phyloP scores from a whole-genome alignment of 805 yeast species.

The Kregervanrija fluxuum region DNA sequence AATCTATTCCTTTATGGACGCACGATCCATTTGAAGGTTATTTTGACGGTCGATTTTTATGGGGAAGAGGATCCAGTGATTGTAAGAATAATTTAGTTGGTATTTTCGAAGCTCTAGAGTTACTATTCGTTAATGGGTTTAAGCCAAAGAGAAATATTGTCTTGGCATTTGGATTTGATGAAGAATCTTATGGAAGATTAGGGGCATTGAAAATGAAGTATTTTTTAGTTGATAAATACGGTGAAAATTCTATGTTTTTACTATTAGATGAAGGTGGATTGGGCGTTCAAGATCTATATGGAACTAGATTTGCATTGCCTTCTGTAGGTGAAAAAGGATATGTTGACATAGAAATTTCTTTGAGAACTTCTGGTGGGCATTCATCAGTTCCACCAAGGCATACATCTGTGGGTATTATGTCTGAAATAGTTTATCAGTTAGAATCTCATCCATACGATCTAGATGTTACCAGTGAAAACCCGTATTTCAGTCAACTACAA shows the following conservation, averaged over 20 bases:
- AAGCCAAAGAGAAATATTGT: slow-evolving; percentile 56
- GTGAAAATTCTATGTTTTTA: slow-evolving; percentile 47
- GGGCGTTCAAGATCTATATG: slow-evolving; percentile 33
- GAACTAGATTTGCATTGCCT: slow-evolving; percentile 43
- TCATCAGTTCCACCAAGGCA: slow-evolving; percentile 77
- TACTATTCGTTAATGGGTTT: slow-evolving; percentile 43
- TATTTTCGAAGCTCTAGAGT: slow-evolving; percentile 56
- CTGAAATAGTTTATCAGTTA: slow-evolving; percentile 45
- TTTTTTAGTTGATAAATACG: slow-evolving; percentile 45
- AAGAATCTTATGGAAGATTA: slow-evolving; percentile 56
- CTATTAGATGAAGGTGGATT: slow-evolving; percentile 66
- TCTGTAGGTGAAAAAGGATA: slow-evolving; percentile 60
- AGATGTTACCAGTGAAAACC: slow-evolving; percentile 44
- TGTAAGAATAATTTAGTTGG: slow-evolving; percentile 62
- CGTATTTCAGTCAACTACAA: slow-evolving; percentile 45
- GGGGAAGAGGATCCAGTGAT: slow-evolving; percentile 74
- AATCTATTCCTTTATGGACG: slow-evolving; percentile 51
- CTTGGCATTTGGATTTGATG: slow-evolving; percentile 69
- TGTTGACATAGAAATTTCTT: slow-evolving; percentile 33
- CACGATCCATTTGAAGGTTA: slow-evolving; percentile 58
- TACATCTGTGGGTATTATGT: slow-evolving; percentile 63
- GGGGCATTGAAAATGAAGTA: slow-evolving; percentile 50
- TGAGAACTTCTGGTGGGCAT: slow-evolving; percentile 70
- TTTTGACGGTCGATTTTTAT: slow-evolving; percentile 54
- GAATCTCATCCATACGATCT: slow-evolving; percentile 51